Conservation (phyloP, 225 moss, liverwort and hornwort genomes). For the Asterella californica region DNA sequence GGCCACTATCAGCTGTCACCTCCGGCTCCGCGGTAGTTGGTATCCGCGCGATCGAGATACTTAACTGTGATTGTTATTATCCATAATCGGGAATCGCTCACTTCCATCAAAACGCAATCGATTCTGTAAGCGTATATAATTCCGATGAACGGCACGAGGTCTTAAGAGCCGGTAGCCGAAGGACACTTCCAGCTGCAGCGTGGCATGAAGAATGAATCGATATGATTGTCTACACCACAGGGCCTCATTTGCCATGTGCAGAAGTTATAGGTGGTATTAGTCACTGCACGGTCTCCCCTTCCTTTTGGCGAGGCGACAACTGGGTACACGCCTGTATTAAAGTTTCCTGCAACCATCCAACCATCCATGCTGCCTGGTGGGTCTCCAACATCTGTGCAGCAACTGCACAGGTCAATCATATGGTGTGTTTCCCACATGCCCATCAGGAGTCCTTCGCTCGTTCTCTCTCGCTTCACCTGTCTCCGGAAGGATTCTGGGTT, state of each 20-base stretch:
- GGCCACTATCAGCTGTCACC: not conserved
- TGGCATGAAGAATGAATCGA: constrained; percentile 1
- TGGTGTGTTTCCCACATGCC: constrained; percentile 40
- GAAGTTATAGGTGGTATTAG: not conserved
- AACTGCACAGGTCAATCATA: constrained; percentile 45
- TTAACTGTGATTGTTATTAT: not conserved
- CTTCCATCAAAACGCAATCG: not conserved
- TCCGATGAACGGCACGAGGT: not conserved
- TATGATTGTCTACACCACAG: not conserved
- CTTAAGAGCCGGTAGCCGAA: not conserved
- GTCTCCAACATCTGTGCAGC: constrained; percentile 31
- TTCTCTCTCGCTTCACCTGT: constrained; percentile 1
- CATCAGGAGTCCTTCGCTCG: constrained; percentile 10
- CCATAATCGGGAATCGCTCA: not conserved
- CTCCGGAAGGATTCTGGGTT: constrained; percentile 27
- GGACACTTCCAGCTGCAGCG: not conserved
- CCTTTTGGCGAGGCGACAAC: not conserved
- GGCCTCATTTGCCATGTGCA: not conserved
- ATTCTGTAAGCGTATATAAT: not conserved
- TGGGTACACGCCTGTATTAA: not conserved
- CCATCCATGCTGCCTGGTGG: constrained; percentile 40
- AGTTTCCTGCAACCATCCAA: not conserved
- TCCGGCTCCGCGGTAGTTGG: not conserved
- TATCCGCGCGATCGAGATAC: not conserved
- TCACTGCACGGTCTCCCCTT: not conserved